Conservation (phyloP, 805 yeast species). For the Candida broadrunensis region DNA sequence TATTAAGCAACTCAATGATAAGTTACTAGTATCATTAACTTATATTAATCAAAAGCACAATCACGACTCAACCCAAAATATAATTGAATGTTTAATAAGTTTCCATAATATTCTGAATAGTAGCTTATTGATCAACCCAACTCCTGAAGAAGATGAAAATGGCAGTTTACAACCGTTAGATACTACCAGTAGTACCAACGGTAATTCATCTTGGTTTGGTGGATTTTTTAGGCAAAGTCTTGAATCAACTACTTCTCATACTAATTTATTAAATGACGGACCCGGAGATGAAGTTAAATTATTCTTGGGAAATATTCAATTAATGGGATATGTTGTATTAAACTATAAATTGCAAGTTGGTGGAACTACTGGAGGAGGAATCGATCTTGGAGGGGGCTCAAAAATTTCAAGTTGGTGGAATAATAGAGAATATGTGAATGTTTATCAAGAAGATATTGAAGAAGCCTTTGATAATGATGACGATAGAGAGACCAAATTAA, state of each 20-base stretch:
- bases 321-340: conserved; percentile 36
- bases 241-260: not conserved
- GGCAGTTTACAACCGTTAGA: no score
- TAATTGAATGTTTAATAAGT: conserved; percentile 16
- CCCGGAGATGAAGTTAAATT: conserved; percentile 11
- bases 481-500: conserved; percentile 18
- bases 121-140: not conserved
- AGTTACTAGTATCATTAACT: conserved; percentile 16
- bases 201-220: not conserved
- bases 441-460: conserved; percentile 19
- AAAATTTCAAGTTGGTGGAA: conserved; percentile 30
- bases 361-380: conserved; percentile 9
- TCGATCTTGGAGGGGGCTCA: conserved; percentile 5
- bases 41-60: conserved; percentile 8
- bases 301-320: conserved; percentile 36
- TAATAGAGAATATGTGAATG: conserved; percentile 29
- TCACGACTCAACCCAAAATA: conserved; percentile 3
- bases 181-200: not conserved
- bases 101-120: conserved; percentile 15
- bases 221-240: not conserved
- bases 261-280: not conserved
- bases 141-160: not conserved
- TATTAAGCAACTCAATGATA: conserved; percentile 19
- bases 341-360: conserved; percentile 30
- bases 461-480: conserved; percentile 18